Conservation (phyloP, 2,329 filamentous ascomycete species). For the Leptographium radiaticola region DNA sequence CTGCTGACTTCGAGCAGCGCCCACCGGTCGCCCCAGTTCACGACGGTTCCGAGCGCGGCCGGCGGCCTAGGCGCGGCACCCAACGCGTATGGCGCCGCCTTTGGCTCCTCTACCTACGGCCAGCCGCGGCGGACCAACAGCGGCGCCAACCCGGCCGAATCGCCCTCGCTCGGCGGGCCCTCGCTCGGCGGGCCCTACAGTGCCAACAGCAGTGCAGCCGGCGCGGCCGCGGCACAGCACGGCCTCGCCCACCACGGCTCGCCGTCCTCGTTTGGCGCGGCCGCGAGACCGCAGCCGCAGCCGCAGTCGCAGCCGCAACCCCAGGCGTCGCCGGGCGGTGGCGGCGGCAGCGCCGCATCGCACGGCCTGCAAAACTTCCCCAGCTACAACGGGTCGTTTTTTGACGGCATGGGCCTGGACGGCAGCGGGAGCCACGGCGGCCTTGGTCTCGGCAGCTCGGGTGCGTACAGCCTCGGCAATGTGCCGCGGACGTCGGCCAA, state of each 20-base stretch:
- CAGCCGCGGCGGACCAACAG: slow-evolving; percentile 7
- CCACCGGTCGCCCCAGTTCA: slow-evolving; percentile 11
- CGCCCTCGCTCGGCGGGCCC: slow-evolving; percentile 8
- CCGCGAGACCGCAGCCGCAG: too few relatives aligned
- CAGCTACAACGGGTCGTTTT: slow-evolving; percentile 11
- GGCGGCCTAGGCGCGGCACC: neutral
- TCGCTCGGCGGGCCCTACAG: slow-evolving; percentile 10
- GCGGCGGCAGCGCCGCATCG: slow-evolving; percentile 1
- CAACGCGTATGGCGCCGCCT: slow-evolving; percentile 4
- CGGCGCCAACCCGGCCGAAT: neutral
- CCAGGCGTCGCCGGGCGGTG: slow-evolving; percentile 8
- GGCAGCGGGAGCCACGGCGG: slow-evolving; percentile 12
- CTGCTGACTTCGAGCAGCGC: slow-evolving; percentile 3
- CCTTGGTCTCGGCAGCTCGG: slow-evolving; percentile 13
- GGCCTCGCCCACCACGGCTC: neutral
- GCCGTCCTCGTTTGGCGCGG: too few relatives aligned
- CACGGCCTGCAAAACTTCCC: slow-evolving; percentile 13
- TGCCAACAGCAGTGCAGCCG: neutral
- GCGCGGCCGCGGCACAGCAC: neutral
- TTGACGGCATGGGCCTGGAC: slow-evolving; percentile 19
- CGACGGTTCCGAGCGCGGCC: neutral
- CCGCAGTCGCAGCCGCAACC: slow-evolving; percentile 2
- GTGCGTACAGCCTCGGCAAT: slow-evolving; percentile 14
- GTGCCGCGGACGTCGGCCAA: slow-evolving; percentile 15
- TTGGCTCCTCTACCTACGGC: slow-evolving; percentile 8